phyloP scores from a whole-genome alignment of 371 early-diverging fungal genomes.

The Parasitella parasitica region DNA sequence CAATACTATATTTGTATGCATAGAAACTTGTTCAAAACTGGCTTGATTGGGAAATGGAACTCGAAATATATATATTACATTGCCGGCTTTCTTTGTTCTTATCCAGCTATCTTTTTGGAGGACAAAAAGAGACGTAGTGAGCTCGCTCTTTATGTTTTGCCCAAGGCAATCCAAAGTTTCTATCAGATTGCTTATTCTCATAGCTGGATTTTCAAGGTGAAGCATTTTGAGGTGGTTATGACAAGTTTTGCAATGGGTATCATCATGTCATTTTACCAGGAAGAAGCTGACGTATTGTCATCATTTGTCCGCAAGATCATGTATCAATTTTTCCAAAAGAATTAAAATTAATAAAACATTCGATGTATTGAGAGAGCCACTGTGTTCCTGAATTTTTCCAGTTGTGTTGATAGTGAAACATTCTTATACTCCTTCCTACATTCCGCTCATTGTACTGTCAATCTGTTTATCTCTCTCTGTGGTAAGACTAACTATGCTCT shows the following conservation, averaged over 20 bases:
- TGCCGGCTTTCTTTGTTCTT: conserved; percentile 57
- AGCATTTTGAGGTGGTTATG: conserved; percentile 59
- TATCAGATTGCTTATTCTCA: conserved; percentile 59
- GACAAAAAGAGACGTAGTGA: conserved; percentile 67
- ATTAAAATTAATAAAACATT: conserved; percentile 23
- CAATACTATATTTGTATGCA: conserved; percentile 64
- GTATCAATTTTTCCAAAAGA: conserved; percentile 57
- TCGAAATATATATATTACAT: conserved; percentile 65
- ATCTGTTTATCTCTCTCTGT: too few relatives aligned
- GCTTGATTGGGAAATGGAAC: conserved; percentile 36
- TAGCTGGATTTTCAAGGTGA: conserved; percentile 58
- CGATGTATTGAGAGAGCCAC: not conserved
- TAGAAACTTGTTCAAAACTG: conserved; percentile 52
- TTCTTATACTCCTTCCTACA: too few relatives aligned
- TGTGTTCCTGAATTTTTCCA: not conserved
- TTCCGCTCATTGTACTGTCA: too few relatives aligned
- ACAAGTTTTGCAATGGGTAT: conserved; percentile 51
- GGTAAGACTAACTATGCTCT: too few relatives aligned
- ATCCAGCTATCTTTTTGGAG: conserved; percentile 65
- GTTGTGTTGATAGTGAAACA: not conserved
- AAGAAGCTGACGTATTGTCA: conserved; percentile 60
- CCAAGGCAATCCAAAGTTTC: conserved; percentile 60
- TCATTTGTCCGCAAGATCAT: conserved; percentile 58
- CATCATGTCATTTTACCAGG: conserved; percentile 67
- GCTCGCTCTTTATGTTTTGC: conserved; percentile 68